These are phyloP conservation scores for Aspergillus texensis DNA, from an alignment of 2,329 filamentous ascomycete species.

Conservation along the genomic window DNA sequence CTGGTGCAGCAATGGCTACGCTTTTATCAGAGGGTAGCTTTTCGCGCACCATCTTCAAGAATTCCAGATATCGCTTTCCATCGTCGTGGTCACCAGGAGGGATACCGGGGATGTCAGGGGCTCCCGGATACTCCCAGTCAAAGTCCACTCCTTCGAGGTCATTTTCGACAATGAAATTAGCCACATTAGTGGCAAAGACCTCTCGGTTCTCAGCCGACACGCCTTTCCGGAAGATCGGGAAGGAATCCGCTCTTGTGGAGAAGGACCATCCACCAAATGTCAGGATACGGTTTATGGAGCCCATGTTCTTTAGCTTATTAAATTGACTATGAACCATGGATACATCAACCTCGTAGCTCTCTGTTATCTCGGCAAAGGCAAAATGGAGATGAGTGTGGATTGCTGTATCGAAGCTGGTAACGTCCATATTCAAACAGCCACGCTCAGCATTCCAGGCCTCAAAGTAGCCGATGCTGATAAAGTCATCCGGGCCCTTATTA, in stretches of 20 bases:
- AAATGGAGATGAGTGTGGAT: not conserved
- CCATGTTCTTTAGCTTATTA: constrained; percentile 33
- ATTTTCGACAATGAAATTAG: not conserved
- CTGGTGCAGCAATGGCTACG: constrained; percentile 31
- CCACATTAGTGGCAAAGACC: constrained; percentile 1
- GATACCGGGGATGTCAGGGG: constrained; percentile 19
- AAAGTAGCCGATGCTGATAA: not conserved
- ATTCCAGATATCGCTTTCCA: constrained; percentile 39
- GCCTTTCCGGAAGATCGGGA: constrained; percentile 42
- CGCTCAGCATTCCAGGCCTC: not conserved
- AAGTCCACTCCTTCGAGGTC: not conserved
- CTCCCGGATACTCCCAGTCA: not conserved
- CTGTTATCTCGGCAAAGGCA: not conserved
- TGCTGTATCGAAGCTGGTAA: not conserved
- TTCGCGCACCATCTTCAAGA: constrained; percentile 30
- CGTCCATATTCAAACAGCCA: not conserved
- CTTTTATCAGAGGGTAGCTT: constrained; percentile 18
- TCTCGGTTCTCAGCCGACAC: constrained; percentile 41
- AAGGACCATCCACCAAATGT: constrained; percentile 52
- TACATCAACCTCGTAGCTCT: not conserved
- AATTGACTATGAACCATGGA: constrained; percentile 39
- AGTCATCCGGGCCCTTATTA: not conserved
- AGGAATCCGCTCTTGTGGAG: constrained; percentile 42
- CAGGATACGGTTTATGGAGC: constrained; percentile 40
- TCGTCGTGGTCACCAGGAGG: constrained; percentile 33